Base-by-base conservation (phyloP, 495 filamentous ascomycete species). In the Zalerion maritima region DNA sequence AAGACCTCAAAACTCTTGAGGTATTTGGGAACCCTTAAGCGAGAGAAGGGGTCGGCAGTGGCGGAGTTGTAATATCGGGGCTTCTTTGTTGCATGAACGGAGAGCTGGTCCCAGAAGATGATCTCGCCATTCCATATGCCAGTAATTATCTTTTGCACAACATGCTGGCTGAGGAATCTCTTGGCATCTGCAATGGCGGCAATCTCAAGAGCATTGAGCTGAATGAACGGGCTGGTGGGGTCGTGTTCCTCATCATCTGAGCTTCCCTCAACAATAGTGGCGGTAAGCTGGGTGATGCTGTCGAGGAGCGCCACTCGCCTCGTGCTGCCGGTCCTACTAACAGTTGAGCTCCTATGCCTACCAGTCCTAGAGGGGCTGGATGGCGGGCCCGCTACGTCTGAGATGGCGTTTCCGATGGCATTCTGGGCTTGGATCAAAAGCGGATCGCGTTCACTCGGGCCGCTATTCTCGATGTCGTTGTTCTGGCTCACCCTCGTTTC, bases 101-200 rank as follows among this genome's bases (percentile, higher is more conserved):
- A 77, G 17, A 94, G 55, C 21, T 61, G 71, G 36, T 92, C 78
- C 85, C 86, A 96, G 46, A 94, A 93, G 11, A 85, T 74, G 35
- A 94, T 92, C 32, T 85, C 73, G 13, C 86, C 87, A 25, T 74
- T 74, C 87, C 87, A 94, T 31, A 94, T 85, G 24, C 80, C 78
- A 32, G 83, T 75, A 24, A 94, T 74, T 32, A 94, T 77, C 37
- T 76, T 78, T 43, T 94, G 87, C 18, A 96, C 78, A 5, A 84
- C 67, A 28, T 63, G 62, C 48, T 94, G 85, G 47, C 81, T 81
- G 9, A 94, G 66, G 40, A 94, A 96, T 18, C 77, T 77, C 52
- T 94, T 96, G 14, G 85, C 83, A 37, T 78, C 71, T n/a, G 78
- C 79, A 18, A 94, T 73, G 21, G 78, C 74, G 21, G 85, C 87